phyloP scores from a whole-genome alignment of 1,139 yeast genomes.

The Eremothecium gossypii region DNA sequence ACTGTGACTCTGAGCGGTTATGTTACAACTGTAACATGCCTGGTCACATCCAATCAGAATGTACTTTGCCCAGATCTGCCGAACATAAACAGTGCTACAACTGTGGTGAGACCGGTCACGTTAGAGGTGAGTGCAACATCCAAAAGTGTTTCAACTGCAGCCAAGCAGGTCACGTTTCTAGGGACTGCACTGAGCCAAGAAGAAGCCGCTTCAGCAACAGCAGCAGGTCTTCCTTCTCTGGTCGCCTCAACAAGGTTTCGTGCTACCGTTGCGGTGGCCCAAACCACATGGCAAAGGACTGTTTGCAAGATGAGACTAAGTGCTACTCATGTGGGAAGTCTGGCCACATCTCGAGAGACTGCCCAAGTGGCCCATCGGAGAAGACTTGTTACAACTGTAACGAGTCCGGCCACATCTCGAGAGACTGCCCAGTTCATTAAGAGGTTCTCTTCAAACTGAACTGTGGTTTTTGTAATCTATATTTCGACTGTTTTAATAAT shows the following conservation, averaged over 20 bases:
- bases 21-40: conserved; percentile 91
- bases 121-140: conserved; percentile 58
- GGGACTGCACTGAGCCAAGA: conserved; percentile 50
- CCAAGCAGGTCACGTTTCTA: conserved; percentile 75
- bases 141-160: conserved; percentile 82
- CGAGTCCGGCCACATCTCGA: conserved; percentile 83
- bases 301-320: conserved; percentile 68
- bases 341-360: conserved; percentile 84
- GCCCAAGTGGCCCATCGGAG: conserved; percentile 43
- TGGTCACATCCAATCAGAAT: conserved; percentile 82
- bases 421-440: conserved; percentile 56
- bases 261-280: conserved; percentile 93
- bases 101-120: conserved; percentile 73
- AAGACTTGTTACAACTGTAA: conserved; percentile 85
- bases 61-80: conserved; percentile 80
- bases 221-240: conserved; percentile 11
- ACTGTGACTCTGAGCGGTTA: conserved; percentile 72
- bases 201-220: conserved; percentile 16
- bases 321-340: conserved; percentile 89
- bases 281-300: conserved; percentile 86
- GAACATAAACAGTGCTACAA: conserved; percentile 79
- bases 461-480: conserved; percentile 1
- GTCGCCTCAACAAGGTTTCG: conserved; percentile 39
- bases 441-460: conserved; percentile 37
- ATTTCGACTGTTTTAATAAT: conserved; percentile 1